Percentiles rank a stretch among this genome's conserved stretches.
Evolutionary conservation across 140 eudicot species (phyloP).

Genomic region (Bidens hawaiensis): DNA sequence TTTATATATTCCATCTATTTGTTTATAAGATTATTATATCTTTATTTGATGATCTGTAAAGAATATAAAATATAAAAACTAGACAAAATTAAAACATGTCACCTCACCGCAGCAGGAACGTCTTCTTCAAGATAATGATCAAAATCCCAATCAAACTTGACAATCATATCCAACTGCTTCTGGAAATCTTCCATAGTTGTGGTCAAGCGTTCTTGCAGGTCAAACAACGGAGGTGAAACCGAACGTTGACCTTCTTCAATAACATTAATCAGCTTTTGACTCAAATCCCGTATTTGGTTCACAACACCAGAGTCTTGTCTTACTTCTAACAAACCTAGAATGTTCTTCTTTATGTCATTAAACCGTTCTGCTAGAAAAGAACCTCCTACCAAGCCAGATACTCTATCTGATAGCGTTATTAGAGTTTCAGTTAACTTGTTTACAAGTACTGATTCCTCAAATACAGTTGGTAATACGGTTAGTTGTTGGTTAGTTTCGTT

Average conservation of each 20-base stretch:
- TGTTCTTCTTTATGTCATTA: constrained; percentile 48
- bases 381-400: constrained; percentile 70
- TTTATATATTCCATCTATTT: constrained; percentile 78
- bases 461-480: constrained; percentile 38
- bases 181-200: constrained; percentile 83
- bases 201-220: constrained; percentile 69
- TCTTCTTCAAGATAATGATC: constrained; percentile 95
- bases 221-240: constrained; percentile 70
- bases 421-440: constrained; percentile 55
- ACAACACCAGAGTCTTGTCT: constrained; percentile 60
- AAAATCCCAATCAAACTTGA: constrained; percentile 93
- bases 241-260: constrained; percentile 83
- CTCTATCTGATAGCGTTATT: constrained; percentile 48
- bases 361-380: constrained; percentile 56
- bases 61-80: neutral
- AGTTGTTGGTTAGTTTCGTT: constrained; percentile 33
- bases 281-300: constrained; percentile 60
- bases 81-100: constrained; percentile 40
- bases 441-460: constrained; percentile 72
- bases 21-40: neutral
- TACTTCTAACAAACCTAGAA: constrained; percentile 50
- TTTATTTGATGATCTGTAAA: neutral
- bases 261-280: constrained; percentile 61
- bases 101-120: constrained; percentile 99
- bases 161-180: constrained; percentile 77